phyloP scores from a whole-genome alignment of 2,329 filamentous ascomycete species.

The Penicillium sp. region DNA sequence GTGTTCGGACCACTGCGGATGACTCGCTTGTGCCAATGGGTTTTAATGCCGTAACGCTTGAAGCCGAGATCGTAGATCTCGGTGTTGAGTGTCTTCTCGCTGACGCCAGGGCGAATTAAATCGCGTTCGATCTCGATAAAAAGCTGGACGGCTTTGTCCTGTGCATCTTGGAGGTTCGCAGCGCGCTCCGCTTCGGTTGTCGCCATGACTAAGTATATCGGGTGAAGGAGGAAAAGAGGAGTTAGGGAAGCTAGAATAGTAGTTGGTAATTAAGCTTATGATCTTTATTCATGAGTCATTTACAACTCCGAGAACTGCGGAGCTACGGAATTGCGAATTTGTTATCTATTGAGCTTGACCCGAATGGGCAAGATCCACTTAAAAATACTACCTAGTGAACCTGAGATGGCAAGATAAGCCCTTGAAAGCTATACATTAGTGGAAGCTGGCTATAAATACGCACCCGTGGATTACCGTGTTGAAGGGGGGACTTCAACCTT shows the following conservation, averaged over 20 bases:
- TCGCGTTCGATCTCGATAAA: constrained; percentile 51
- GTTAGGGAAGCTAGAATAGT: not conserved
- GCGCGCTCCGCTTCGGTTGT: constrained; percentile 27
- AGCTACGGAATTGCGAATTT: not conserved
- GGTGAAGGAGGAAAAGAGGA: not conserved
- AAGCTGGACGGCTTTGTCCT: constrained; percentile 48
- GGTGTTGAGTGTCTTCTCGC: constrained; percentile 50
- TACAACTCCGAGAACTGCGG: not conserved
- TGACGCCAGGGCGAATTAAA: constrained; percentile 50
- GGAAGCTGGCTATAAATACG: too few species aligned
- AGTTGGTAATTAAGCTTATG: too few species aligned
- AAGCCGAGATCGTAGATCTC: constrained; percentile 50
- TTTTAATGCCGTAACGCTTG: constrained; percentile 46
- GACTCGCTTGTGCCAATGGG: constrained; percentile 56
- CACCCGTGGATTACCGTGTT: too few species aligned
- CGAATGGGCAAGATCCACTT: not conserved
- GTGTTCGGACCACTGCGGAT: constrained; percentile 54
- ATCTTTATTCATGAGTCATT: not conserved
- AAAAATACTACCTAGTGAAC: too few species aligned
- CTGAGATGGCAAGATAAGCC: too few species aligned
- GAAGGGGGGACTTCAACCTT: too few species aligned
- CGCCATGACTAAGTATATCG: not conserved
- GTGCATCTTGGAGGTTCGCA: constrained; percentile 46
- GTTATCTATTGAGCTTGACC: not conserved
- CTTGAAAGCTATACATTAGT: too few species aligned